Evolutionary conservation across 441 rosid genomes (phyloP), one percentile per base, ranked within the genome.

Genomic region (Corymbia calophylla): DNA sequence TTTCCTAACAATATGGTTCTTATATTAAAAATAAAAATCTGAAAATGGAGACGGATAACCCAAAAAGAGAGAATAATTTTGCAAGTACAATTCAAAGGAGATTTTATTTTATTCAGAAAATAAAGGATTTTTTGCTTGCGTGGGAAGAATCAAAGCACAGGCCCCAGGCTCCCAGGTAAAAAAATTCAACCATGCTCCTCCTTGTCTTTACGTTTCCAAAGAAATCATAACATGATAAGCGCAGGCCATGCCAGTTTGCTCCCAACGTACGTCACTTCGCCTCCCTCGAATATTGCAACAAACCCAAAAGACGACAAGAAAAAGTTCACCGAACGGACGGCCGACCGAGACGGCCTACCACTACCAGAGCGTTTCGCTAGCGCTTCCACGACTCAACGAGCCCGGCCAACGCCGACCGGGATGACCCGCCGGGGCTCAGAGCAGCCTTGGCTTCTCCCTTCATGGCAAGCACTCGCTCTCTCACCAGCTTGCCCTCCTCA

Each of bases 401-500:
- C 60, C 68, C 32, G 44, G 89, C 53, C 39, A 89, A 35, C 29
- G 49, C 82, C 12, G 12, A 54, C 47, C 6, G 53, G 14, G 91
- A 89, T 13, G 89, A 89, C 17, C 87, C 91, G n/a, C 68, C 87
- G 15, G 86, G 88, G n/a, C 62, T 58, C 54, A 87, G 48, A 9
- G 91, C 81, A 6, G 89, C 70, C 81, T 31, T 25, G 21, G 91
- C 91, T 23, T 58, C 89, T 48, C 60, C 91, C 62, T 82, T 87
- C 81, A 87, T 87, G 23, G 82, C 82, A 14, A 58, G 39, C 58
- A 87, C 77, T 31, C 89, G 49, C 91, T 89, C 87, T 49, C 81
- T 77, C 53, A 80, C 68, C 60, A 25, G 7, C 56, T 60, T 87
- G 21, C 89, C 91, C 16, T 16, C 86, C 81, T 51, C 80, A 18